Base-by-base conservation (phyloP, 2,329 filamentous ascomycete species). In the Nemania serpens region DNA sequence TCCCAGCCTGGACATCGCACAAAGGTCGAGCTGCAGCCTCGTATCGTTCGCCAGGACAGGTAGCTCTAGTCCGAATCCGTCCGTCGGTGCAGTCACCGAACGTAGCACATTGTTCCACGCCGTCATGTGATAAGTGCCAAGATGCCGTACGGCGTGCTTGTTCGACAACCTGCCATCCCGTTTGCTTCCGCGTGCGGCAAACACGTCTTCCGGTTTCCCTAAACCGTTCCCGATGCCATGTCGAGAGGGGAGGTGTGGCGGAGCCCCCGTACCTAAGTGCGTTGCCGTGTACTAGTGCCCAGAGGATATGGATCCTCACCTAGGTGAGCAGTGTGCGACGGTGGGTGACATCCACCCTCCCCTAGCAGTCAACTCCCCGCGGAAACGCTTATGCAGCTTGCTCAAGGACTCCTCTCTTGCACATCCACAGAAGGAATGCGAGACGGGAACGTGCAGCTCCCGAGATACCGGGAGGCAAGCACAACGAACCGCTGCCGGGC, bases 11-110 rank as follows among this genome's bases (percentile, higher is more conserved):
- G 80, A 0, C 77, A 84, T 29, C 74, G 72, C 1, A 71, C 72
- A 2, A 86, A 74, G n/a, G 66, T 86, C 81, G 2, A 86, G 76
- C 64, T 85, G 83, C 1, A 85, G 73, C 15, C 83, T 77, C 1
- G 73, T 29, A 81, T 84, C 83, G 58, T 86, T 86, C 5, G 82
- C 83, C 49, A 80, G 76, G 4, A 85, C 82, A 54, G 82, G 80
- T 0, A 80, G 68, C 59, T 82, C 77, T 6, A 77, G 70, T 1
- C 73, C 75, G 2, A 73, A 66, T 1, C 73, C 68, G 13, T 75
- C 70, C 1, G 69, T 69, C 13, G 85, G 69, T 0, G 66, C 66
- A 2, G 71, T 55, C 1, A 4, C 3, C 25, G 25, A 3, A 85
- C 25, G 25, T 0, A 63, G 45, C 1, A 84, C 80, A 53, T 86